These are phyloP conservation scores for Russula olivacea DNA, from an alignment of 768 basidiomycete species.

Conservation along the genomic window DNA sequence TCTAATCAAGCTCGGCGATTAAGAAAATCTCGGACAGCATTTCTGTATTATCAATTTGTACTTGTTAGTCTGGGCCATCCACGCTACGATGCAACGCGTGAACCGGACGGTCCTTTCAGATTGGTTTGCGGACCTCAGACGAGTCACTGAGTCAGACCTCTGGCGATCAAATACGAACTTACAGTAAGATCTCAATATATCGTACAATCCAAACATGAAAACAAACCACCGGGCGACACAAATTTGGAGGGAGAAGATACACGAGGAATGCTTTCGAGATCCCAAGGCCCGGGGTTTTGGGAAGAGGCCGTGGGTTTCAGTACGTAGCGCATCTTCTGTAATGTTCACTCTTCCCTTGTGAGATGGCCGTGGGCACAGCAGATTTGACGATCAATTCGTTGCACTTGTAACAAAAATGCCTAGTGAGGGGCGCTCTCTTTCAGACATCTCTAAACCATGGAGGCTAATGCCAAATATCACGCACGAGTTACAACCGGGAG, in stretches of 20 bases:
- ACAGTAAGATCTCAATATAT: background rate
- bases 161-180: too few species aligned
- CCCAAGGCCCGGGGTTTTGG: background rate
- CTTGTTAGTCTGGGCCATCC: too few species aligned
- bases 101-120: too few species aligned
- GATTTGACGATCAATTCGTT: slow-evolving; percentile 29
- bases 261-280: background rate
- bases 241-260: background rate
- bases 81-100: too few species aligned
- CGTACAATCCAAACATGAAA: background rate
- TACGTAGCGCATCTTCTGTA: background rate
- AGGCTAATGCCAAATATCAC: background rate
- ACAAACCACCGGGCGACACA: background rate
- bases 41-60: too few species aligned
- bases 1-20: too few species aligned
- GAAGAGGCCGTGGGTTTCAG: background rate
- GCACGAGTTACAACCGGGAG: slow-evolving; percentile 50
- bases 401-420: slow-evolving; percentile 51
- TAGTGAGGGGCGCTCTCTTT: background rate
- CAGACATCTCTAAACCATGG: background rate
- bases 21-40: too few species aligned
- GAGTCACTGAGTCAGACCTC: too few species aligned
- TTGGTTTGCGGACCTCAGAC: too few species aligned
- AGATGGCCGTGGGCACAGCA: background rate
- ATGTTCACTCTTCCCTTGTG: slow-evolving; percentile 7